Evolutionary conservation across 306 rosid species (phyloP).

Genomic region (Quercus wislizeni): DNA sequence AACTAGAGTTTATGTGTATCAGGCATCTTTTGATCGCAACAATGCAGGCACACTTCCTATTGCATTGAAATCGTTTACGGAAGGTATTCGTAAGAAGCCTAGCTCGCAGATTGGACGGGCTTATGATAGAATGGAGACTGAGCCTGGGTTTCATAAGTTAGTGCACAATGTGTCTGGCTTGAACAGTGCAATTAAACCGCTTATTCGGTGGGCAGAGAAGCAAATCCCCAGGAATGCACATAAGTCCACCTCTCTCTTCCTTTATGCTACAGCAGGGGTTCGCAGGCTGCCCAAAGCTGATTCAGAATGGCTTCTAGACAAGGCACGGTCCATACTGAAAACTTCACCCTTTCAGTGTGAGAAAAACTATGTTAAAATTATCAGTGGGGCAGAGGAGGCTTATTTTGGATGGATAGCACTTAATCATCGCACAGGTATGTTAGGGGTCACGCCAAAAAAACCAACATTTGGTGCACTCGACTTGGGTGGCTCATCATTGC

Average conservation of each 20-base stretch:
- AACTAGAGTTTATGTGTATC: constrained; percentile 71
- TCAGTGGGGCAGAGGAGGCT: constrained; percentile 88
- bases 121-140: constrained; percentile 87
- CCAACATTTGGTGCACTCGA: constrained; percentile 92
- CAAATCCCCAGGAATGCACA: constrained; percentile 72
- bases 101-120: constrained; percentile 63
- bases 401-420: constrained; percentile 96
- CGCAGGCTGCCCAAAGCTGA: constrained; percentile 63
- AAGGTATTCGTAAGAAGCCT: constrained; percentile 36
- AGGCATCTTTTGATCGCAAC: constrained; percentile 47
- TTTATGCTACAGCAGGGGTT: constrained; percentile 94
- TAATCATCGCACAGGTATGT: constrained; percentile 58
- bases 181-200: constrained; percentile 65
- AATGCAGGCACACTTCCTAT: constrained; percentile 60
- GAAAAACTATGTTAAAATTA: constrained; percentile 71
- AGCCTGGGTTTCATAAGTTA: constrained; percentile 88
- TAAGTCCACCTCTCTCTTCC: constrained; percentile 64
- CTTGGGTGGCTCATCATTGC: constrained; percentile 93
- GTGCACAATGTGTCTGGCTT: constrained; percentile 64
- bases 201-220: constrained; percentile 80
- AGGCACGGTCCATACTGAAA: constrained; percentile 76
- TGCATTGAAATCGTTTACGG: constrained; percentile 37
- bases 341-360: constrained; percentile 70
- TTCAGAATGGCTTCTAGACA: constrained; percentile 77
- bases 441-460: constrained; percentile 65